phyloP scores from a whole-genome alignment of 129 eudicot species.

The Chrysanthemum seticuspe region DNA sequence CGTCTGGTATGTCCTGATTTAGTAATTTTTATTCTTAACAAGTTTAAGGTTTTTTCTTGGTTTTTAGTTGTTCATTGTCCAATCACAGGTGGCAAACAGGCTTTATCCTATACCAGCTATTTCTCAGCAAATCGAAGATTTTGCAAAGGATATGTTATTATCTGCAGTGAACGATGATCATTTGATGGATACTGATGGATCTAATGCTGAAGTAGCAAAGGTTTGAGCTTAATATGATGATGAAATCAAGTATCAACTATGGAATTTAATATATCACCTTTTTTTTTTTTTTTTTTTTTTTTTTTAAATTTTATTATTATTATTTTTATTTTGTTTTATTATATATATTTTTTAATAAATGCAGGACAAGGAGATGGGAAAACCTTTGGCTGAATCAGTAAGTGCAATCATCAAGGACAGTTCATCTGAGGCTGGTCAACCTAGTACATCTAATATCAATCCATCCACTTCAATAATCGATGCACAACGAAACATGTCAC shows the following conservation, averaged over 20 bases:
- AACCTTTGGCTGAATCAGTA: constrained; percentile 41
- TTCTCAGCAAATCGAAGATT: constrained; percentile 73
- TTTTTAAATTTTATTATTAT: too few species aligned
- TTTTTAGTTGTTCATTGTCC: not conserved
- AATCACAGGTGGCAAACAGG: constrained; percentile 86
- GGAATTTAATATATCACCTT: constrained; percentile 4
- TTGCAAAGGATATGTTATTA: constrained; percentile 80
- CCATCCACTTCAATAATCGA: constrained; percentile 52
- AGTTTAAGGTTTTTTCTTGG: not conserved
- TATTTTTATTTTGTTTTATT: not conserved
- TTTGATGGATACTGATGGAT: constrained; percentile 35
- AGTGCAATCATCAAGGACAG: constrained; percentile 39
- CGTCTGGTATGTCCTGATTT: constrained; percentile 68
- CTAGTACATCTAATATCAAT: constrained; percentile 43
- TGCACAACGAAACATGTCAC: constrained; percentile 83
- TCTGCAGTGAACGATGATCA: constrained; percentile 46
- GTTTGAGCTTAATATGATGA: constrained; percentile 33
- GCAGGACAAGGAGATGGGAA: constrained; percentile 51
- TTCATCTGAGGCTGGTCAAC: constrained; percentile 44
- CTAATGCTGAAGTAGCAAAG: constrained; percentile 54
- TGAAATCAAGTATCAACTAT: constrained; percentile 4
- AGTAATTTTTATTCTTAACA: not conserved
- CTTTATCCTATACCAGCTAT: constrained; percentile 78
- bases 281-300: too few species aligned
- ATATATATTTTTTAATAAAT: not conserved